Conservation (phyloP, 495 filamentous ascomycete genomes). For the Viridothelium virens region DNA sequence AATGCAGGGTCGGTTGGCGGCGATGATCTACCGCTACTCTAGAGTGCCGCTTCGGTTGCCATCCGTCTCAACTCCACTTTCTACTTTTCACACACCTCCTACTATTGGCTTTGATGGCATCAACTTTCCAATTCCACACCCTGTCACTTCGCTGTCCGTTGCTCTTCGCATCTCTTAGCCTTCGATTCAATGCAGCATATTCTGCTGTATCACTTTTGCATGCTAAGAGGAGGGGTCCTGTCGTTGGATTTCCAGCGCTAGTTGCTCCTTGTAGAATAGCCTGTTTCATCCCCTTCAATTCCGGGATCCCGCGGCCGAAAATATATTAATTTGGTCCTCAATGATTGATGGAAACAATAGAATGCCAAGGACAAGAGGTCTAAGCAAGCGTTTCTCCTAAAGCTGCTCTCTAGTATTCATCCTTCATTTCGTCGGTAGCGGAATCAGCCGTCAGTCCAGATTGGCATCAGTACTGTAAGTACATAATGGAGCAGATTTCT, state of each 20-base stretch:
- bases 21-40: background rate
- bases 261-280: background rate
- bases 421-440: background rate
- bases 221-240: background rate
- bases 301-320: background rate
- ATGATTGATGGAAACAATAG: conserved; percentile 8
- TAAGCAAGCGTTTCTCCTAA: too few relatives aligned
- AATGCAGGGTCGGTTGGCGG: conserved; percentile 2
- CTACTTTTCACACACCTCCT: too few relatives aligned
- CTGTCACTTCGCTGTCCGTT: background rate
- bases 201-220: too few relatives aligned
- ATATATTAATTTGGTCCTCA: conserved; percentile 1
- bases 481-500: background rate
- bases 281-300: background rate
- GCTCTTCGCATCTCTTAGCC: too few relatives aligned
- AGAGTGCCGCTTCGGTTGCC: background rate
- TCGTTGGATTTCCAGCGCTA: background rate
- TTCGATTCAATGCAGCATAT: too few relatives aligned
- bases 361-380: too few relatives aligned
- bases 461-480: background rate
- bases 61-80: background rate
- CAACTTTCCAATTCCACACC: background rate
- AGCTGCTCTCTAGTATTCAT: background rate
- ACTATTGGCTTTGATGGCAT: background rate
- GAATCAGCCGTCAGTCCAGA: background rate